Evolutionary conservation across 2,329 filamentous ascomycete genomes (phyloP), one percentile per base, ranked within the genome.

Genomic region (Aspergillus intermedius): DNA sequence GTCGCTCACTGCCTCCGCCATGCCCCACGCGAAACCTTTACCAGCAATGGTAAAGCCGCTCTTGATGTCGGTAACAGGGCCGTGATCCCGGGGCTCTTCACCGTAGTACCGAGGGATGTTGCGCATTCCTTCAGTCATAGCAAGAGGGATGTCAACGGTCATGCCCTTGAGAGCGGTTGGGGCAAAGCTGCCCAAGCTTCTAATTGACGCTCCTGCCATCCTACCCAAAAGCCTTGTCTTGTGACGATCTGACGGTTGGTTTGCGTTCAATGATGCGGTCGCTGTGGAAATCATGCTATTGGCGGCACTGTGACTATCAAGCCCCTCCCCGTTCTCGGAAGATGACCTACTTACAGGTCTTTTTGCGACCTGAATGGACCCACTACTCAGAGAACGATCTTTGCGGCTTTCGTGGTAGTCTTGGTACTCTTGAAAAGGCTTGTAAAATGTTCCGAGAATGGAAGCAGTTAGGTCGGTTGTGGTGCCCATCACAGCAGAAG

Each of bases 101-200:
- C 69, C 68, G 47, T 70, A 71, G 5, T 71, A 48, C 12, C 51
- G 60, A 0, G 70, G 70, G 1, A 66, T 52, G 4, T 58, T 59
- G 28, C 62, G 60, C 13, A 72, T 51, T 1, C 68, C 69, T 46
- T 72, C 66, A 1, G 68, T 50, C 3, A 63, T 44, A 1, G 70
- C 69, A 4, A 65, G 54, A 0, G 69, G 69, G 17, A 72, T 51
- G 43, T 71, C 67, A 1, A 72, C 62, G 3, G 66, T 42, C 0
- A 59, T 41, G 5, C 67, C 68, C 46, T 69, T 70, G 47, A 55
- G 57, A 34, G 60, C 56, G 8, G 51, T 52, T 4, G 54, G 57
- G 3, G 56, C 41, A 23, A 66, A 53, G 10, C 60, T 60, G 8
- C 57, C 60, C 1, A 68, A 32, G 6, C 58, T 49, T 9, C 57